Evolutionary conservation across 2,329 filamentous ascomycete genomes (phyloP), one percentile per base, ranked within the genome.

Genomic region (Fusarium mangiferae): DNA sequence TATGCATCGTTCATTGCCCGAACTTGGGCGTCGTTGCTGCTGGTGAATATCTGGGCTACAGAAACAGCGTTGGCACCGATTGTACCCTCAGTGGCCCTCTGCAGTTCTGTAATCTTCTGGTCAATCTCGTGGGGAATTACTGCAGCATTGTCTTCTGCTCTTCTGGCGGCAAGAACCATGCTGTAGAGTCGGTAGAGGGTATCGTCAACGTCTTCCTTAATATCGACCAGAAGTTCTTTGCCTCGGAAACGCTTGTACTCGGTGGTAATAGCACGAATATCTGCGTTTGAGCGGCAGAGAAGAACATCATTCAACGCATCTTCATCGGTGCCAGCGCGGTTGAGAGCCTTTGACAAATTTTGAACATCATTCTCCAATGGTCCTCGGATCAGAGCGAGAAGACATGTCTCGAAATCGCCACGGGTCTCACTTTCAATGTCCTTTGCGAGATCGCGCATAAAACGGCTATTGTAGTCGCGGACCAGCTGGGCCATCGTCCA

Each of bases 251-350:
- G 76, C 56, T 63, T 77, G 38, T 82, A 83, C 66, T 81, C 79
- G 7, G 74, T 68, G 3, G 38, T 26, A 13, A 83, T 83, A 18
- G 80, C 81, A 7, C 78, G 75, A 2, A 83, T 76, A 44, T 83
- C 81, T 6, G 81, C 80, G 35, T 83, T 83, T 17, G 81, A 82
- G 0, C 81, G 81, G 28, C 79, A 79, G 2, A 83, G 66, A 1
- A 83, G 75, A 7, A 82, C 79, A 22, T 82, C 81, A 15, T 80
- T 81, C 11, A 83, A 68, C 7, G 81, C 79, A 28, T 80, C 78
- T 48, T 82, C 79, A 38, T 83, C 81, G 1, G 81, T 82, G 1
- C 80, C 81, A 0, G 76, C 73, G 1, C 81, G 61, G 3, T 79
- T 72, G 4, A 83, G 71, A 3, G 81, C 78, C 56, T 80, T 80